phyloP scores from a whole-genome alignment of 1,284 basidiomycete species.

The Apiotrichum domesticum region DNA sequence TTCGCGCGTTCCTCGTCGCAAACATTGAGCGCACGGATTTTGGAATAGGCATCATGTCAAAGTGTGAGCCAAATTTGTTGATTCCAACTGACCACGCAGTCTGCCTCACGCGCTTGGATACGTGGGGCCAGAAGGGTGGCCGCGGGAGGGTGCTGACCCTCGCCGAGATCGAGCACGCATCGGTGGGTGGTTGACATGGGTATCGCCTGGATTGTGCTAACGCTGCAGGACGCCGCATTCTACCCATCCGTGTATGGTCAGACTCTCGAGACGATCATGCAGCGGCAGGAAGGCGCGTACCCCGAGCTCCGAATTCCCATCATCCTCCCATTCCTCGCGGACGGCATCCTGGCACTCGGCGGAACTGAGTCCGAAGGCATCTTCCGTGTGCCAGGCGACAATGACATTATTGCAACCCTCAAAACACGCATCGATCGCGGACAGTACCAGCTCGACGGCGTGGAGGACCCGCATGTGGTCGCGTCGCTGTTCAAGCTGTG shows the following conservation, averaged over 20 bases:
- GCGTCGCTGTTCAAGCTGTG: conserved; percentile 84
- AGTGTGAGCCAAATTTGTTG: conserved; percentile 48
- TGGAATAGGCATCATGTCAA: conserved; percentile 78
- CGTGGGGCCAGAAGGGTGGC: conserved; percentile 71
- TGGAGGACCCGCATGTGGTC: conserved; percentile 80
- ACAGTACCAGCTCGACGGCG: conserved; percentile 68
- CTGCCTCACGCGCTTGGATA: conserved; percentile 63
- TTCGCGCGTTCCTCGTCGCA: conserved; percentile 69
- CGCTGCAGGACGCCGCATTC: conserved; percentile 72
- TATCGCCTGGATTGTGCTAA: no score
- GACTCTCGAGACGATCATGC: conserved; percentile 71
- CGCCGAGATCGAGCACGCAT: conserved; percentile 80
- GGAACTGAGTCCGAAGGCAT: conserved; percentile 79
- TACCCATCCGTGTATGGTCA: conserved; percentile 89
- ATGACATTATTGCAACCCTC: conserved; percentile 73
- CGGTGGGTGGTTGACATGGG: conserved; percentile 50
- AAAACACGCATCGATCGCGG: conserved; percentile 83
- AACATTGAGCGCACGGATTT: conserved; percentile 56
- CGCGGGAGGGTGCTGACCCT: conserved; percentile 70
- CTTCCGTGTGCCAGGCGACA: conserved; percentile 82
- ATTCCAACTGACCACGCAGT: conserved; percentile 39
- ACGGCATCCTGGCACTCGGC: conserved; percentile 79
- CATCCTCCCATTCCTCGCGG: conserved; percentile 82
- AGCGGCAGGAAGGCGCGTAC: conserved; percentile 75
- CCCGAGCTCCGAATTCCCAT: conserved; percentile 77